Conservation (phyloP, 192 early-diverging fungal genomes). For the Dispira parvispora region DNA sequence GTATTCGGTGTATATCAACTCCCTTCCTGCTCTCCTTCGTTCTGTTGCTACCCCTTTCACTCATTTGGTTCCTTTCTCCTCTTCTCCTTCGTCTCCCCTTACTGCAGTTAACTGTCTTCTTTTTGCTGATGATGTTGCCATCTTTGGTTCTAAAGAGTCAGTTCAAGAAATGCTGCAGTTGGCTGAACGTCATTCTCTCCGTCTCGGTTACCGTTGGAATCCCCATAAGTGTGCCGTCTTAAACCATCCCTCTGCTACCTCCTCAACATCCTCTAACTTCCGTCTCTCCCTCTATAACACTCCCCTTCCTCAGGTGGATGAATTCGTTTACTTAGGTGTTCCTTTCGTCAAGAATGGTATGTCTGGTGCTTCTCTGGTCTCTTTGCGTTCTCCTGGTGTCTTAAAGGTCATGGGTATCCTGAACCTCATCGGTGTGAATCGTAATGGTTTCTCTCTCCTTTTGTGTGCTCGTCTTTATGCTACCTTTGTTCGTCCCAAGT, state of each 20-base stretch:
- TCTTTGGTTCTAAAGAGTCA: conserved; percentile 4
- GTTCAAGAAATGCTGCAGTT: conserved; percentile 4
- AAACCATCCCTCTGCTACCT: conserved; percentile 4
- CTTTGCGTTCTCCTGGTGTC: conserved; percentile 4
- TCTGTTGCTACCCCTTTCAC: background rate
- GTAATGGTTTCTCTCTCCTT: conserved; percentile 4
- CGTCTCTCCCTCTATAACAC: conserved; percentile 4
- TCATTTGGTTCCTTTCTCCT: background rate
- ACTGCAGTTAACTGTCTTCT: conserved; percentile 10
- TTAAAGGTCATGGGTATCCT: conserved; percentile 4
- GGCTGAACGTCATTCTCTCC: conserved; percentile 4
- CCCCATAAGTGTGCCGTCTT: conserved; percentile 4
- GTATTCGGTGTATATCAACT: conserved; percentile 15
- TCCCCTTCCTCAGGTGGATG: conserved; percentile 3
- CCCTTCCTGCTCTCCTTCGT: conserved; percentile 2
- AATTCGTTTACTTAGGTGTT: conserved; percentile 4
- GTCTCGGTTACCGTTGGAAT: conserved; percentile 4
- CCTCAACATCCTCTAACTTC: conserved; percentile 4
- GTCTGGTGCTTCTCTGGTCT: conserved; percentile 4
- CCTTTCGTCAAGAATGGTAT: conserved; percentile 4
- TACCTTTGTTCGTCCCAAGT: conserved; percentile 4
- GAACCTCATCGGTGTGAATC: conserved; percentile 4
- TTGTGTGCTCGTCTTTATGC: conserved; percentile 4
- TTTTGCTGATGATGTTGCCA: conserved; percentile 8
- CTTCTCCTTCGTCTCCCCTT: background rate